phyloP scores from a whole-genome alignment of 2,329 filamentous ascomycete species.

The Colletotrichum scovillei region DNA sequence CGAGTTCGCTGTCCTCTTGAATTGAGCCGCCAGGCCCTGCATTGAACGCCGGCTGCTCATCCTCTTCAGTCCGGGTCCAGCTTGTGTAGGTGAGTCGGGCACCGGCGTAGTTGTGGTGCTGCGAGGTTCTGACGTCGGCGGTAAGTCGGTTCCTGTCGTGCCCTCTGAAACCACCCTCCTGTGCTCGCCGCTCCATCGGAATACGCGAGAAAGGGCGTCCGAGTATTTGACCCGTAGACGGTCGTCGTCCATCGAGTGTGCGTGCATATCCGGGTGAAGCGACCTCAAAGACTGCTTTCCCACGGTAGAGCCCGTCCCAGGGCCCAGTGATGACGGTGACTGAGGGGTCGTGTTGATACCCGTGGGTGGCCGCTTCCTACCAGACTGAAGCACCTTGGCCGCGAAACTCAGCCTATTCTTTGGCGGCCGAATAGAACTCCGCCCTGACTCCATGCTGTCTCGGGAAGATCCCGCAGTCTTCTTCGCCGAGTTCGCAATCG shows the following conservation, averaged over 20 bases:
- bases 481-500: conserved; percentile 36
- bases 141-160: not conserved
- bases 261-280: conserved; percentile 7
- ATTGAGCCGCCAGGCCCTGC: conserved; percentile 34
- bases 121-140: conserved; percentile 3
- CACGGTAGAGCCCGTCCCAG: not conserved
- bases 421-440: not conserved
- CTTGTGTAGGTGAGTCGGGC: not conserved
- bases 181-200: conserved; percentile 33
- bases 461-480: not conserved
- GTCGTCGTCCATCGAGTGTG: conserved; percentile 29
- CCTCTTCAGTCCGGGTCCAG: conserved; percentile 9
- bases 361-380: conserved; percentile 31
- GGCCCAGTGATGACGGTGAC: not conserved
- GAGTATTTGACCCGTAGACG: conserved; percentile 31
- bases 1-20: conserved; percentile 29
- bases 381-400: conserved; percentile 28
- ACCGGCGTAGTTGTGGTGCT: not conserved
- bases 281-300: not conserved
- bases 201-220: conserved; percentile 31
- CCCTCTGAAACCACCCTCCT: conserved; percentile 20
- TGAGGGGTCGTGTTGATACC: conserved; percentile 21
- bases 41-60: conserved; percentile 15
- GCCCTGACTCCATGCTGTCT: conserved; percentile 6
- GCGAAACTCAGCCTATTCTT: conserved; percentile 33